Percentiles rank a stretch among this genome's conserved stretches.
phyloP scores from a whole-genome alignment of 2,329 filamentous ascomycete genomes.

The Macroventuria anomochaeta region DNA sequence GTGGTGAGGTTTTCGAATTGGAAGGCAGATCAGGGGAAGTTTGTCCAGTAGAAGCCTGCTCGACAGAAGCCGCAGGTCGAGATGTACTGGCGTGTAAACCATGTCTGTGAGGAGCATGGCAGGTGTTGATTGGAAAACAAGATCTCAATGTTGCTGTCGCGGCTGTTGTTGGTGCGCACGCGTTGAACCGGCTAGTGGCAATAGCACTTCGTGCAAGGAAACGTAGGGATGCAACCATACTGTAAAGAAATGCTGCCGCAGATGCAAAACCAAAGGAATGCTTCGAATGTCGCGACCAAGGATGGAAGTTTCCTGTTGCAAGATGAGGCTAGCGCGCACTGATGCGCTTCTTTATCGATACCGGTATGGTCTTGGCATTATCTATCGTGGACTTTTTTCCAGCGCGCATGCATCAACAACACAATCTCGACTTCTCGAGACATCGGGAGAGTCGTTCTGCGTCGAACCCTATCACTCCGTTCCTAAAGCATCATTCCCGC shows the following conservation, averaged over 20 bases:
- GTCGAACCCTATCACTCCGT: background rate
- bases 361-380: background rate
- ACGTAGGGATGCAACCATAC: background rate
- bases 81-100: background rate
- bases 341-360: conserved; percentile 14
- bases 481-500: background rate
- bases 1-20: background rate
- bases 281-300: too few relatives aligned
- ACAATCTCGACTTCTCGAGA: background rate
- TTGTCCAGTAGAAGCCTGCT: background rate
- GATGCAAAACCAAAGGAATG: background rate
- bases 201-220: background rate
- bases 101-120: background rate
- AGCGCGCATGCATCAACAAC: background rate
- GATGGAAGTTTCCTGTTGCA: background rate
- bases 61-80: background rate
- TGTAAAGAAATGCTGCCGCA: background rate
- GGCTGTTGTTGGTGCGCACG: background rate
- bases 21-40: background rate
- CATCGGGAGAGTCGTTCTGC: background rate
- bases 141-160: background rate
- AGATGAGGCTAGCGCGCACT: background rate
- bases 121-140: background rate
- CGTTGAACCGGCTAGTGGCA: background rate
- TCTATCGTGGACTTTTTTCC: background rate